A percentile compares a stretch with the other conserved stretches of the same genome.
Conservation (phyloP, 2,329 filamentous ascomycete genomes). For the Fusarium multiceps region DNA sequence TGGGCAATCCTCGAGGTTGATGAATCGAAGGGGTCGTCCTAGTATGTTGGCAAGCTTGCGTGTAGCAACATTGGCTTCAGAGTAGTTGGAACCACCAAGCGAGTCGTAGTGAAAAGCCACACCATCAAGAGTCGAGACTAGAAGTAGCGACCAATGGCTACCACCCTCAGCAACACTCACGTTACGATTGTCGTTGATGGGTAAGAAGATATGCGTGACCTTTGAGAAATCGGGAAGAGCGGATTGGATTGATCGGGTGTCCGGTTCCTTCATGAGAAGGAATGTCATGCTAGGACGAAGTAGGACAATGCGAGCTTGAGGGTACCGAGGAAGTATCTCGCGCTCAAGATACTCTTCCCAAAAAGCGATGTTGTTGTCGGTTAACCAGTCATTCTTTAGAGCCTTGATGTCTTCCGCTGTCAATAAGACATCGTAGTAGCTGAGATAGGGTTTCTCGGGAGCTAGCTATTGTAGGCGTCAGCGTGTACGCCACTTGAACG, state of each 20-base stretch:
- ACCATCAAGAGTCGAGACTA: slow-evolving; percentile 88
- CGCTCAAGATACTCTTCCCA: slow-evolving; percentile 98
- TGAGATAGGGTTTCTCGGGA: slow-evolving; percentile 54
- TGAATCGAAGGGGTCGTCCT: slow-evolving; percentile 74
- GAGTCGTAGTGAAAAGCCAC: slow-evolving; percentile 98
- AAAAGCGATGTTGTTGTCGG: slow-evolving; percentile 96
- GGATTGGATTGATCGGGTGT: slow-evolving; percentile 66
- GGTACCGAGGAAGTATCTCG: slow-evolving; percentile 83
- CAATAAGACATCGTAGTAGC: slow-evolving; percentile 62
- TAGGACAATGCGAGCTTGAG: slow-evolving; percentile 86
- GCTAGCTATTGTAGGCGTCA: slow-evolving; percentile 59
- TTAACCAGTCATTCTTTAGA: slow-evolving; percentile 93
- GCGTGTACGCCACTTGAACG: slow-evolving; percentile 6
- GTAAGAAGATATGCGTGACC: slow-evolving; percentile 93
- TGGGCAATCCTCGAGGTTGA: slow-evolving; percentile 85
- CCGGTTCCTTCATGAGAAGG: slow-evolving; percentile 81
- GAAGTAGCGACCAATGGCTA: slow-evolving; percentile 92
- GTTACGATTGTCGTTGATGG: slow-evolving; percentile 89
- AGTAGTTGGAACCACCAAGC: slow-evolving; percentile 78
- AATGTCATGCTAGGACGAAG: slow-evolving; percentile 94
- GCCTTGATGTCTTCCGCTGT: slow-evolving; percentile 90
- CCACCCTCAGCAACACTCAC: slow-evolving; percentile 85
- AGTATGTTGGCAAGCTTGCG: slow-evolving; percentile 77
- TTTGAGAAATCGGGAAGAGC: slow-evolving; percentile 83
- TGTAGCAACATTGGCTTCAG: slow-evolving; percentile 76